phyloP scores from a whole-genome alignment of 305 asterid species.

The Fraxinus velutina region DNA sequence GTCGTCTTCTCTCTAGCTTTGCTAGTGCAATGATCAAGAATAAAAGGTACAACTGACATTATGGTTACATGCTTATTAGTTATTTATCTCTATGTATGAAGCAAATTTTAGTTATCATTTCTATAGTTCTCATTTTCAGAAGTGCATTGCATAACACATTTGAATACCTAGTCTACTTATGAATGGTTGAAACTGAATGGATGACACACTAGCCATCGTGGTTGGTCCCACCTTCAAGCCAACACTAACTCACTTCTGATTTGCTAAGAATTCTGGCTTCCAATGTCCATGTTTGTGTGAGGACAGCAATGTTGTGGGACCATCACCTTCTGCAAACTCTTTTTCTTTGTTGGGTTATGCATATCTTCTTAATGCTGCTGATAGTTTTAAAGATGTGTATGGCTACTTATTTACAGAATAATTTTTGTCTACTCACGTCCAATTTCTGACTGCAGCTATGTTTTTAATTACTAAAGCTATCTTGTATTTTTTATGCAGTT shows the following conservation, averaged over 20 bases:
- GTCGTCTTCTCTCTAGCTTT: not conserved
- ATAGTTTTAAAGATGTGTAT: not conserved
- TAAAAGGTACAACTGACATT: not conserved
- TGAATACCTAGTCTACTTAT: not conserved
- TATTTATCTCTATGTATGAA: not conserved
- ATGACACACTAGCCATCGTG: not conserved
- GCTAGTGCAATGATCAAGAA: not conserved
- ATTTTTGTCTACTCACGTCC: not conserved
- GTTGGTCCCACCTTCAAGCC: not conserved
- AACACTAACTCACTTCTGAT: not conserved
- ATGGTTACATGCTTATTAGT: not conserved
- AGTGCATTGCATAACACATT: not conserved
- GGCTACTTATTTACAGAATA: not conserved
- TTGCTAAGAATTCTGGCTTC: not conserved
- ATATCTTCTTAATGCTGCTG: not conserved
- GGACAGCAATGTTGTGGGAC: not conserved
- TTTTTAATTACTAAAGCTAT: conserved; percentile 9
- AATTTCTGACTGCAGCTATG: not conserved
- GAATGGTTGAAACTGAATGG: conserved; percentile 1
- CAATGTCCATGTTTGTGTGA: not conserved
- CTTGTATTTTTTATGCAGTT: conserved; percentile 32
- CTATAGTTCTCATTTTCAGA: not conserved
- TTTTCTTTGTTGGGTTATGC: not conserved
- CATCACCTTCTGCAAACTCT: not conserved
- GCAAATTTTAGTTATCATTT: not conserved